Evolutionary conservation across 2,329 filamentous ascomycete species (phyloP), one percentile per base, ranked within the genome.

Genomic region (Verticillium tricorpus): DNA sequence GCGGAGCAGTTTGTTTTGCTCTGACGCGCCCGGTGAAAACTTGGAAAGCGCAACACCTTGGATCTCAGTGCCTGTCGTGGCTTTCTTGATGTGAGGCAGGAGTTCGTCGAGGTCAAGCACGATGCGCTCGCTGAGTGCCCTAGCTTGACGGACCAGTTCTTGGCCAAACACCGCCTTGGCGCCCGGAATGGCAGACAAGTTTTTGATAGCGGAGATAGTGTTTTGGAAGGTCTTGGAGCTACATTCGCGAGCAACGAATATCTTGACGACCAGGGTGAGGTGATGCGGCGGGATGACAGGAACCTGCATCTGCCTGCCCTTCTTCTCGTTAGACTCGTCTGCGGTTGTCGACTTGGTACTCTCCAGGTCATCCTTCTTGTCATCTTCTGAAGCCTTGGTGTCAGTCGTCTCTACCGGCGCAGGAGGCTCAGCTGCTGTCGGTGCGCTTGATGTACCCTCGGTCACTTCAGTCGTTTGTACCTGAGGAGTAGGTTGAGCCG

Each of bases 181-280:
- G 14, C 90, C 92, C 17, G 94, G 93, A 64, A 99, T 95, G 45
- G 91, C 89, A 5, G 93, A 98, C 54, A 99, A 84, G 71, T 98
- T 97, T 79, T 97, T 98, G 80, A 99, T 97, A n/a, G 96, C 96
- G 17, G 94, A 95, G 60, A 99, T 85, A 0, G 95, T 98, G 75
- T 98, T 96, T 72, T 95, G 91, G 83, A 99, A 99, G 0, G 95
- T 98, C 81, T 97, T 97, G 65, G 92, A 93, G 71, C 92, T 97
- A 77, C 95, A 99, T 75, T 99, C 95, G 57, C 93, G 90, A 65
- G 94, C 94, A 54, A 96, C 92, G 67, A 99, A 91, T 62, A 99
- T 97, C 73, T 95, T 95, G 68, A 98, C 91, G n/a, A 99, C 93
- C 62, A 98, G 82, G 62, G 91, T 91, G 61, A 99, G 84, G 72